Evolutionary conservation across 1,284 basidiomycete species (phyloP).

Genomic region (Inonotus obliquus): DNA sequence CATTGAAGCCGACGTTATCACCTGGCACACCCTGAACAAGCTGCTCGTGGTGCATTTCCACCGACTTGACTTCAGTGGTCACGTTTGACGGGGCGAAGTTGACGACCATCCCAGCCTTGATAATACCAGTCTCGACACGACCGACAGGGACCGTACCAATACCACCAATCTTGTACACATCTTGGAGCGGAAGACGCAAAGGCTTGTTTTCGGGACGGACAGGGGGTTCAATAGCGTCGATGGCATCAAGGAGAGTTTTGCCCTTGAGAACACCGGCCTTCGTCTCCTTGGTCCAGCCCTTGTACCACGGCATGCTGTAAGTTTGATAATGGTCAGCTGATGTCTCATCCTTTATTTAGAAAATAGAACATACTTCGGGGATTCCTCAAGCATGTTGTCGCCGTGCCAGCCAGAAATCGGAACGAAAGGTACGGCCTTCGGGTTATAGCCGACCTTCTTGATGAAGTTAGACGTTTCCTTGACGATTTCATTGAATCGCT

Average conservation of each 20-base stretch:
- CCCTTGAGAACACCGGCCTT: conserved; percentile 93
- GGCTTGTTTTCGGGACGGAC: conserved; percentile 97
- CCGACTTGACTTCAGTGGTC: conserved; percentile 99
- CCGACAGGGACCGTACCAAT: conserved; percentile 99
- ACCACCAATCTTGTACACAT: conserved; percentile 99
- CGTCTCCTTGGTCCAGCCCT: conserved; percentile 97
- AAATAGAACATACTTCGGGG: conserved; percentile 64
- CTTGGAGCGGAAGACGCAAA: conserved; percentile 99
- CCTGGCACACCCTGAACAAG: conserved; percentile 93
- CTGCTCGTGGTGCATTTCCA: conserved; percentile 99
- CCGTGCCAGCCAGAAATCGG: conserved; percentile 99
- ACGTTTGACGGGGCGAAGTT: conserved; percentile 96
- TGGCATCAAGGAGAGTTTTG: conserved; percentile 99
- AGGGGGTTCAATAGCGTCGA: conserved; percentile 99
- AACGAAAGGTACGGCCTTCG: conserved; percentile 97
- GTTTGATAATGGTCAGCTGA: conserved; percentile 20
- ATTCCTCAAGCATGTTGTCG: conserved; percentile 99
- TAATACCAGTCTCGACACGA: conserved; percentile 99
- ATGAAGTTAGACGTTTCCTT: conserved; percentile 99
- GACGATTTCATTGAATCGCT: conserved; percentile 99
- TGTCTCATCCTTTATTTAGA: conserved; percentile 6
- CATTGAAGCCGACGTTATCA: conserved; percentile 99
- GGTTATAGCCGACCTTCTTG: conserved; percentile 99
- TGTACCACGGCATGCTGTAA: conserved; percentile 97
- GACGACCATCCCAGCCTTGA: conserved; percentile 99